Conservation (phyloP, 2,329 filamentous ascomycete species). For the Tolypocladium amazonense region DNA sequence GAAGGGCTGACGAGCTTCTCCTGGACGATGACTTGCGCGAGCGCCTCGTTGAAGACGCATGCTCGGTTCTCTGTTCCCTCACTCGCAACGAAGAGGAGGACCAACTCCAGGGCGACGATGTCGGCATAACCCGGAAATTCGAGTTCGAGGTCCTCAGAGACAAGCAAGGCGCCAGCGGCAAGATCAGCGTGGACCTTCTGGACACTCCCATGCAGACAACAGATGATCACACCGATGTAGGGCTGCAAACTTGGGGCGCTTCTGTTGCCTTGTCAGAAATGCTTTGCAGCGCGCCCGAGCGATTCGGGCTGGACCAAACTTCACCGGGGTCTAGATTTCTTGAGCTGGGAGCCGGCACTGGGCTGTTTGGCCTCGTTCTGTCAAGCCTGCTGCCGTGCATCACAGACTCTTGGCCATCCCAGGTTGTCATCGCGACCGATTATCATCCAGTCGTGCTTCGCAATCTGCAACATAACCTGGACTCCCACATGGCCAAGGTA, state of each 20-base stretch:
- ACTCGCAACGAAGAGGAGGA: neutral
- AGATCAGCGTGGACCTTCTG: neutral
- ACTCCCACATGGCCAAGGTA: neutral
- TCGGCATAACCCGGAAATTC: neutral
- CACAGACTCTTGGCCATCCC: neutral
- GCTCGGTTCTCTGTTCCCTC: neutral
- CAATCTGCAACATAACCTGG: neutral
- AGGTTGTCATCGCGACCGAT: neutral
- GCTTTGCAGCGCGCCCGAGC: neutral
- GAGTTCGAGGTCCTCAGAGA: neutral
- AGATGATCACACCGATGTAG: neutral
- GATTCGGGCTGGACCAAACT: neutral
- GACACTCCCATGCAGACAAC: neutral
- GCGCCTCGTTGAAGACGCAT: neutral
- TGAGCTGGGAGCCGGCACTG: neutral
- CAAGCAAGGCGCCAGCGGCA: neutral
- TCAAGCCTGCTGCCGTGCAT: neutral
- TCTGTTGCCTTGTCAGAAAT: neutral
- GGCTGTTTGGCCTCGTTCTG: neutral
- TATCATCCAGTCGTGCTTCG: neutral
- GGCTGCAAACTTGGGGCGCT: neutral
- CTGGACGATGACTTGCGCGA: neutral
- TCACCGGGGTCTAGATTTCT: neutral
- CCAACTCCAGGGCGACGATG: neutral
- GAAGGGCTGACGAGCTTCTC: neutral